Percentiles rank a stretch among this genome's conserved stretches.
These are phyloP conservation scores for Amaranthus hypochondriacus DNA, from an alignment of 148 eudicot genomes.

Conservation along the genomic window DNA sequence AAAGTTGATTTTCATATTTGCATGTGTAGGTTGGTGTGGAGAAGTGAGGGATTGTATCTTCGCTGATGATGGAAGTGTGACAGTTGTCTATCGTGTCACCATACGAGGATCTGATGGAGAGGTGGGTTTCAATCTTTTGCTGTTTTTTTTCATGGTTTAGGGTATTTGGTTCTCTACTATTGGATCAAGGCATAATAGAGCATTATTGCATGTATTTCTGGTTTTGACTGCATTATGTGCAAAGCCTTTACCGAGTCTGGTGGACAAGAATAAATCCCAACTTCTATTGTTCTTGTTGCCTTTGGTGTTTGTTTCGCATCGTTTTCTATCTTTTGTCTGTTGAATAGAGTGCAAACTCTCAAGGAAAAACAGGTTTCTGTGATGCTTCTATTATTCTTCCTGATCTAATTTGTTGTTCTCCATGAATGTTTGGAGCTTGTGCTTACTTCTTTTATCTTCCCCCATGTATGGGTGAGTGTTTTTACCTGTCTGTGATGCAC, in stretches of 20 bases:
- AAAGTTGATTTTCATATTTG: constrained; percentile 14
- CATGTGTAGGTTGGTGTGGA: constrained; percentile 89
- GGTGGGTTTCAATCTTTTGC: constrained; percentile 41
- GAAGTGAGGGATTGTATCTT: constrained; percentile 95
- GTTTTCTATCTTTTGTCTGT: too few species aligned
- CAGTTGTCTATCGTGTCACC: constrained; percentile 94
- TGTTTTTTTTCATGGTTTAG: constrained; percentile 4
- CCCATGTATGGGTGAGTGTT: too few species aligned
- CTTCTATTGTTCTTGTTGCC: neutral
- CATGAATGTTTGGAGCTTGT: neutral
- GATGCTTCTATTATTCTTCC: neutral
- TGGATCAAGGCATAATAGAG: constrained; percentile 4
- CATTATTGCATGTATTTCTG: neutral
- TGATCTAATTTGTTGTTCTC: neutral
- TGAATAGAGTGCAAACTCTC: too few species aligned
- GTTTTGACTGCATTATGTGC: neutral
- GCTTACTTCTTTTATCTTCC: neutral
- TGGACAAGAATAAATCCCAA: neutral
- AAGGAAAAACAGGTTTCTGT: neutral
- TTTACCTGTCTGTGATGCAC: neutral
- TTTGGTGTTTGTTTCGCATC: too few species aligned
- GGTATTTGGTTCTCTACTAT: neutral
- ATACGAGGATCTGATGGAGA: constrained; percentile 95
- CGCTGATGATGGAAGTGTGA: constrained; percentile 82
- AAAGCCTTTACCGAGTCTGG: neutral